These are phyloP conservation scores for Sisymbrium altissimum DNA, from an alignment of 345 rosid genomes.

Conservation along the genomic window DNA sequence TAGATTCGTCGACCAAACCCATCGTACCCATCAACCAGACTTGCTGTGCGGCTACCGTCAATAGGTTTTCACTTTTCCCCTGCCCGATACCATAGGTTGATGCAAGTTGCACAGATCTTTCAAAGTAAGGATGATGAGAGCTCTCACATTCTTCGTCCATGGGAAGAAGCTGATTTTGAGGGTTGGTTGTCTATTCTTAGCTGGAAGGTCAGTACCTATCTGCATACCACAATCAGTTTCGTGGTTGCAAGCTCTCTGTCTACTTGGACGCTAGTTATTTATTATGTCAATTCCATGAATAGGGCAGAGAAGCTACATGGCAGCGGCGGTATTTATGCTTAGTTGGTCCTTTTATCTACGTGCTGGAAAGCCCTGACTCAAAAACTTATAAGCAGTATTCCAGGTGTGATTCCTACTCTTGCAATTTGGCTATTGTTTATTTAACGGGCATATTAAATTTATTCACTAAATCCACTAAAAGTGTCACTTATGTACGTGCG, in stretches of 20 bases:
- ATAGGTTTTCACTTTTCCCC: constrained; percentile 97
- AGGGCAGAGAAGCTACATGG: constrained; percentile 99
- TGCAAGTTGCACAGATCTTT: constrained; percentile 82
- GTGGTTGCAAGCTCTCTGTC: constrained; percentile 8
- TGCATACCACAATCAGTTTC: constrained; percentile 8
- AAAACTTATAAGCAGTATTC: constrained; percentile 78
- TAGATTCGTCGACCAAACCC: constrained; percentile 83
- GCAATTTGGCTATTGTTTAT: constrained; percentile 20
- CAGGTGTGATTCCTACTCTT: constrained; percentile 52
- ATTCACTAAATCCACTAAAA: constrained; percentile 2
- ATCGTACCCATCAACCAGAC: constrained; percentile 79
- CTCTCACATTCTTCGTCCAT: constrained; percentile 54
- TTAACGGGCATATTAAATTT: neutral
- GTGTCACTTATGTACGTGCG: neutral
- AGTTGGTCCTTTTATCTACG: constrained; percentile 86
- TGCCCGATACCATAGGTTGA: constrained; percentile 94
- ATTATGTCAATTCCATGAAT: constrained; percentile 24
- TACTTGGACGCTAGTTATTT: constrained; percentile 9
- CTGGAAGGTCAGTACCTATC: constrained; percentile 62
- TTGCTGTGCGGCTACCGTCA: constrained; percentile 81
- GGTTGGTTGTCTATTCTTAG: constrained; percentile 80
- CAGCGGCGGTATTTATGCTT: constrained; percentile 76
- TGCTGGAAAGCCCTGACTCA: constrained; percentile 68
- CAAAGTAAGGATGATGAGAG: constrained; percentile 56
- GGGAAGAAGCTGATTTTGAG: constrained; percentile 93